phyloP scores from a whole-genome alignment of 768 basidiomycete genomes.

The Mycena filopes region DNA sequence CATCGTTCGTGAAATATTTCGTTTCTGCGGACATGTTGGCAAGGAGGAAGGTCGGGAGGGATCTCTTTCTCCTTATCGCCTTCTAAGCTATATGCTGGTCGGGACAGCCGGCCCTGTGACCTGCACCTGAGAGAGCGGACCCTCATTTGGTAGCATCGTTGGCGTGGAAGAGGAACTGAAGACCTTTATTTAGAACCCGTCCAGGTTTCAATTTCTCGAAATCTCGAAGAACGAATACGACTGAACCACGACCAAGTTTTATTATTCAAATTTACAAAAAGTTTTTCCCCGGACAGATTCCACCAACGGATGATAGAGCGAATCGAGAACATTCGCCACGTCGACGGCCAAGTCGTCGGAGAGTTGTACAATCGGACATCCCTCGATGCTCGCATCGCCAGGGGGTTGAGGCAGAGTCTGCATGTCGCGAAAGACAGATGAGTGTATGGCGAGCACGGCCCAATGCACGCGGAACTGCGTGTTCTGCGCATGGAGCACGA shows the following conservation, averaged over 20 bases:
- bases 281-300: too few species aligned
- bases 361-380: constrained; percentile 13
- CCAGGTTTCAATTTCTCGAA: too few species aligned
- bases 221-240: too few species aligned
- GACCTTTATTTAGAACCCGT: too few species aligned
- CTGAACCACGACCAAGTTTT: too few species aligned
- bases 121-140: not conserved
- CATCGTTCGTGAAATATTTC: constrained; percentile 24
- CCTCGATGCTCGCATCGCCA: constrained; percentile 11
- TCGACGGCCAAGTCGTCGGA: constrained; percentile 8
- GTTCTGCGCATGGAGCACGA: constrained; percentile 15
- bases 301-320: not conserved
- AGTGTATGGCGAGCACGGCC: constrained; percentile 4
- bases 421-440: constrained; percentile 16
- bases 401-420: constrained; percentile 12
- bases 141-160: not conserved
- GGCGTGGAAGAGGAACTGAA: too few species aligned
- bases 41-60: not conserved
- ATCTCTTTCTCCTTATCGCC: not conserved
- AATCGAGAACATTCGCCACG: constrained; percentile 4
- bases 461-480: constrained; percentile 25
- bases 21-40: constrained; percentile 25
- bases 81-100: not conserved
- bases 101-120: not conserved
- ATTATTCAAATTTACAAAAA: too few species aligned